Evolutionary conservation across 768 basidiomycete species (phyloP), one percentile per base, ranked within the genome.

Genomic region (Naganishia antarctica): DNA sequence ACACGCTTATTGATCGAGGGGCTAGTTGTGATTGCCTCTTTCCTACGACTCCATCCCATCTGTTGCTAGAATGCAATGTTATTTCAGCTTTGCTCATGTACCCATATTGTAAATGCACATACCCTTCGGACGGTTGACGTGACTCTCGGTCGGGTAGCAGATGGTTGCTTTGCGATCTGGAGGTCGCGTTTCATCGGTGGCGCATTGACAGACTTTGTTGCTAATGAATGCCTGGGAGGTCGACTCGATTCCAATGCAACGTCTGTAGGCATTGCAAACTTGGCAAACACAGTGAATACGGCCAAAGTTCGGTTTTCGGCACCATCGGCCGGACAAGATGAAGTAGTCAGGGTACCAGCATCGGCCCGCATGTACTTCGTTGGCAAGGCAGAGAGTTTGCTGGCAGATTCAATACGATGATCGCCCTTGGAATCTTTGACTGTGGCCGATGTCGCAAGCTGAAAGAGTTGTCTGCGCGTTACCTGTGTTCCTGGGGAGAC

Each of bases 311-410:
- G 53, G 13, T 34, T 41, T 7, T 40, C 37, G 1, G 18, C 4
- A 21, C 11, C 11, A n/a, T 11, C n/a, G 43, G 8, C n/a, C 9
- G 5, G 43, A 44, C 13, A 11, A n/a, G 43, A 12, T 6, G 43
- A 12, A 7, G 43, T 18, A 18, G 13, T 44, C 5, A 43, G 13
- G 40, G 25, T 16, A 41, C 41, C 21, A 12, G 50, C 41, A 32
- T 66, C 60, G 3, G 31, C 61, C 4, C 65, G 48, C 60, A 51
- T 60, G 25, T 53, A 66, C 25, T 66, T 66, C 47, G 65, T 62
- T 7, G 65, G 65, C 23, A 66, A n/a, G 2, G 63, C 16, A 26
- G 43, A 43, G 2, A 49, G 49, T 18, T 32, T 47, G 8, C 44
- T 40, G 21, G 23, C 26, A 8, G 37, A 25, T 34, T 21, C 21